Conservation (phyloP, 345 rosid species). For the Leavenworthia alabamica region DNA sequence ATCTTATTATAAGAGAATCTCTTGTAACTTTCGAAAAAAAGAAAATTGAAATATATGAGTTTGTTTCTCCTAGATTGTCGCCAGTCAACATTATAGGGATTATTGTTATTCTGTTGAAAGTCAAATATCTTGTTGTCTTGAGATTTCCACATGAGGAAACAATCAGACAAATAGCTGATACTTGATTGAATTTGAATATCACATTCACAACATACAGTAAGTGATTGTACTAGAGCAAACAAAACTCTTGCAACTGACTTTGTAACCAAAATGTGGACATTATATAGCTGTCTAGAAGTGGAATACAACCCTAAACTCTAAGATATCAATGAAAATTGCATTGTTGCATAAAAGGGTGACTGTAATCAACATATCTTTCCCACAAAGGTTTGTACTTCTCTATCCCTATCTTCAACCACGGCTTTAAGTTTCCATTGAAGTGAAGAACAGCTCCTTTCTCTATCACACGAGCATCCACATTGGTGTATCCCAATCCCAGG, state of each 20-base stretch:
- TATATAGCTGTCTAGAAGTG: constrained; percentile 21
- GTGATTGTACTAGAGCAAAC: constrained; percentile 43
- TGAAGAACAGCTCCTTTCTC: constrained; percentile 94
- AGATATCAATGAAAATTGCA: constrained; percentile 79
- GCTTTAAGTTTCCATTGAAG: constrained; percentile 89
- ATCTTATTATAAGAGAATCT: neutral
- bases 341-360: constrained; percentile 64
- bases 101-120: constrained; percentile 10
- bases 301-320: constrained; percentile 18
- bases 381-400: constrained; percentile 91
- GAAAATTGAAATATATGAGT: constrained; percentile 37
- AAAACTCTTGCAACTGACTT: constrained; percentile 42
- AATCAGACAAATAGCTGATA: constrained; percentile 3
- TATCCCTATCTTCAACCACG: constrained; percentile 95
- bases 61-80: constrained; percentile 32
- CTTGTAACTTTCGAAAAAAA: constrained; percentile 19
- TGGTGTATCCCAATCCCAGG: constrained; percentile 83
- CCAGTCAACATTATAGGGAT: constrained; percentile 45
- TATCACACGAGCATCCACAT: constrained; percentile 66
- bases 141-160: neutral
- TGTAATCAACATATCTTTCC: constrained; percentile 87
- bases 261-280: no score
- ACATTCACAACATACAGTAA: constrained; percentile 36
- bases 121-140: neutral
- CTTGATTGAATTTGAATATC: constrained; percentile 20